Evolutionary conservation across 2,329 filamentous ascomycete species (phyloP).

Genomic region (Ambrosiella xylebori): DNA sequence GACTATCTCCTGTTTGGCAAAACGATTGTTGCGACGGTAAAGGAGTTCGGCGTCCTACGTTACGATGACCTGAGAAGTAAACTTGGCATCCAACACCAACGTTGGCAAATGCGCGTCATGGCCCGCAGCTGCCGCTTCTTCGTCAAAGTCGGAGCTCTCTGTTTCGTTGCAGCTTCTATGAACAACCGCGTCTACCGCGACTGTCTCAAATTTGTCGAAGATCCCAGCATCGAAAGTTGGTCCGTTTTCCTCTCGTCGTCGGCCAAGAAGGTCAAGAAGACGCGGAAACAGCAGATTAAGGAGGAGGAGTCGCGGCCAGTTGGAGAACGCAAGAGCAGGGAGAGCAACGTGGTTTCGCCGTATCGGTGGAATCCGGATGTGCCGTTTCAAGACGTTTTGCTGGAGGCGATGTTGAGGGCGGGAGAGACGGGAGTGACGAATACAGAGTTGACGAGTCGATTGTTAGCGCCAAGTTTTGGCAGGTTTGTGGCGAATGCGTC

Average conservation of each 20-base stretch:
- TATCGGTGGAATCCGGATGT: conserved; percentile 12
- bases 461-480: conserved; percentile 21
- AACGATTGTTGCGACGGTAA: conserved; percentile 38
- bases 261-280: conserved; percentile 11
- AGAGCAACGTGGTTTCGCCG: neutral
- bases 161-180: conserved; percentile 39
- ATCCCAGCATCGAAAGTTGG: conserved; percentile 41
- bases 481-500: conserved; percentile 19
- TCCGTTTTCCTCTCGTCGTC: conserved; percentile 26
- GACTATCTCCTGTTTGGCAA: conserved; percentile 40
- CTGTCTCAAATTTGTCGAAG: conserved; percentile 40
- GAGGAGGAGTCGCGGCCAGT: conserved; percentile 8
- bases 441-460: conserved; percentile 21
- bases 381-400: conserved; percentile 16
- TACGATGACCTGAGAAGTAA: conserved; percentile 41
- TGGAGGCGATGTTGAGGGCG: conserved; percentile 21
- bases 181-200: conserved; percentile 40
- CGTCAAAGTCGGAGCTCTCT: conserved; percentile 35
- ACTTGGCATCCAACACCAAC: conserved; percentile 35
- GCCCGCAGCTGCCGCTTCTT: conserved; percentile 42
- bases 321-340: neutral
- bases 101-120: conserved; percentile 42
- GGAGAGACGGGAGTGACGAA: conserved; percentile 21
- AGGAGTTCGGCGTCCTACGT: conserved; percentile 40
- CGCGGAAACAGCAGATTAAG: conserved; percentile 11